Conservation (phyloP, 306 rosid genomes). For the Fagus crenata region DNA sequence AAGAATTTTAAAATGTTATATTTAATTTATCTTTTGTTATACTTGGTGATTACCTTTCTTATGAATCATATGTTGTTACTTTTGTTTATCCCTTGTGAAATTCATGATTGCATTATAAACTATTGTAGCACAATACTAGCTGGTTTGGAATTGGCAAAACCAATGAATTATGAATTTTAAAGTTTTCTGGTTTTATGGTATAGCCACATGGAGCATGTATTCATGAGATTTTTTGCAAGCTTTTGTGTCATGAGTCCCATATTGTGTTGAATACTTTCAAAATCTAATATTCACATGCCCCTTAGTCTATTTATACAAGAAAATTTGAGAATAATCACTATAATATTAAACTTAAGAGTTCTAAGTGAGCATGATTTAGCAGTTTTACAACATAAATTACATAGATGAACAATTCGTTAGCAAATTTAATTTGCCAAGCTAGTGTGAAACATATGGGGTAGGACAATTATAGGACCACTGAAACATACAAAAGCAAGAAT, state of each 20-base stretch:
- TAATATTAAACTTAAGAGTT: background rate
- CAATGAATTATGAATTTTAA: background rate
- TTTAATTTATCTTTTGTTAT: background rate
- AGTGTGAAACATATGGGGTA: background rate
- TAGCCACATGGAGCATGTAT: background rate
- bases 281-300: too few species aligned
- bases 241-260: background rate
- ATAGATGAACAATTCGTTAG: background rate
- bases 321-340: background rate
- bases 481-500: background rate
- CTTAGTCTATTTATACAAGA: background rate
- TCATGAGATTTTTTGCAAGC: background rate
- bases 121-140: background rate
- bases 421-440: background rate
- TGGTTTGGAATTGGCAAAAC: background rate
- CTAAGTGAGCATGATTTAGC: background rate
- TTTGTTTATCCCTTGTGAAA: background rate
- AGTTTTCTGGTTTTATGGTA: background rate
- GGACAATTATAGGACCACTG: background rate
- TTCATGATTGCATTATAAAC: background rate
- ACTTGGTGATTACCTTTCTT: background rate
- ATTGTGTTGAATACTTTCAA: background rate
- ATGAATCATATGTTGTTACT: background rate
- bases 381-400: background rate
- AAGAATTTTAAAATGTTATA: conserved; percentile 6